Percentiles rank a stretch among this genome's conserved stretches.
These are phyloP conservation scores for Amorphotheca resinae DNA, from an alignment of 495 filamentous ascomycete species.

Conservation along the genomic window DNA sequence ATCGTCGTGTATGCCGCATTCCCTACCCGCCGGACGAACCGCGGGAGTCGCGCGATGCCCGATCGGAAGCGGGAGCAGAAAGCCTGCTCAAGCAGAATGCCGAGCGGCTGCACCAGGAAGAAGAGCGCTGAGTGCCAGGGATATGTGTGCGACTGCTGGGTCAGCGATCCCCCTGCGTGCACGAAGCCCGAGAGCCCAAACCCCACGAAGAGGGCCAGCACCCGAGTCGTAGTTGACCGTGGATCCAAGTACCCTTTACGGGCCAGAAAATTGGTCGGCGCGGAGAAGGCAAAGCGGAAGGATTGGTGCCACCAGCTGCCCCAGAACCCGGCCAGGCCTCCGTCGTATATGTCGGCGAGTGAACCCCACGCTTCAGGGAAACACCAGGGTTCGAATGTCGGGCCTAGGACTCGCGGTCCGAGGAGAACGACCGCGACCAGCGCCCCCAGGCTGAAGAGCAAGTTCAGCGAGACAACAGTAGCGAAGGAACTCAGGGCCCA, in stretches of 20 bases:
- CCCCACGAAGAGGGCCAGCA: slow-evolving; percentile 29
- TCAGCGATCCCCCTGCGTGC: slow-evolving; percentile 46
- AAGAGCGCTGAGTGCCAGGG: slow-evolving; percentile 30
- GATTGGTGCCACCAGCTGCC: slow-evolving; percentile 82
- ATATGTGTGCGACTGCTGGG: slow-evolving; percentile 32
- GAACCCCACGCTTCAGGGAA: slow-evolving; percentile 54
- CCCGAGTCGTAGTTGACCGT: slow-evolving; percentile 6
- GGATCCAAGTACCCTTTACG: slow-evolving; percentile 23
- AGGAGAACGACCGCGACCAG: slow-evolving; percentile 40
- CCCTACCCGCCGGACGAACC: slow-evolving; percentile 28
- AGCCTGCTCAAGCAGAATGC: slow-evolving; percentile 36
- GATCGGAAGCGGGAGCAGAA: slow-evolving; percentile 2
- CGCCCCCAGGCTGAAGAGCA: slow-evolving; percentile 29
- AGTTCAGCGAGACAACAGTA: slow-evolving; percentile 37
- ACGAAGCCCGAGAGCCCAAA: slow-evolving; percentile 48
- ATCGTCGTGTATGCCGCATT: slow-evolving; percentile 39
- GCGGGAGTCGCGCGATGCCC: slow-evolving; percentile 23
- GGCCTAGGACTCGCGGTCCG: slow-evolving; percentile 33
- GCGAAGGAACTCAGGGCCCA: slow-evolving; percentile 34
- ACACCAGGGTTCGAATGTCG: slow-evolving; percentile 46
- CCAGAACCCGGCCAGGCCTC: slow-evolving; percentile 69
- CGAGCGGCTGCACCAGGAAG: slow-evolving; percentile 45
- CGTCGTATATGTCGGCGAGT: slow-evolving; percentile 39
- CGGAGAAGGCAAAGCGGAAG: slow-evolving; percentile 60
- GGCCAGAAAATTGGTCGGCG: slow-evolving; percentile 39